These are phyloP conservation scores for Xylaria longipes DNA, from an alignment of 495 filamentous ascomycete genomes.

Conservation along the genomic window DNA sequence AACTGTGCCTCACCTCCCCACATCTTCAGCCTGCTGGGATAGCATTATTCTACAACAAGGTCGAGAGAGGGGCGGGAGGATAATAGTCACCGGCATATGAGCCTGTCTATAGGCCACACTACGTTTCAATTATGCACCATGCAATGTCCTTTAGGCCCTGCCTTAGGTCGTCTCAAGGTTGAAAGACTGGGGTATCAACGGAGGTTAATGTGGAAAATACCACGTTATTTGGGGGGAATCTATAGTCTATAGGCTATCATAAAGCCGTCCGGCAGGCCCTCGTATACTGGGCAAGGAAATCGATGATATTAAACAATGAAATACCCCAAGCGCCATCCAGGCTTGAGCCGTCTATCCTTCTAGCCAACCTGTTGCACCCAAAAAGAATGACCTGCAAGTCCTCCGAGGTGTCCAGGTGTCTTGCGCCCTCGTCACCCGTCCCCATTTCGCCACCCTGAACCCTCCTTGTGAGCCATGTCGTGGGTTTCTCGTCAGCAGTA, in stretches of 20 bases:
- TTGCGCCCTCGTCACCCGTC: constrained; percentile 6
- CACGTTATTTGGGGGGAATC: not conserved
- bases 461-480: not conserved
- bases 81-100: not conserved
- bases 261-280: not conserved
- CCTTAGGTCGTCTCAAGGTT: constrained; percentile 3
- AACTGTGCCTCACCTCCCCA: not conserved
- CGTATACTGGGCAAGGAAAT: not conserved
- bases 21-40: not conserved
- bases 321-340: constrained; percentile 3
- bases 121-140: not conserved
- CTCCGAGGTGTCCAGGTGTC: too few species aligned
- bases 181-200: not conserved
- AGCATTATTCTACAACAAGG: not conserved
- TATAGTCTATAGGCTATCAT: not conserved
- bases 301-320: not conserved
- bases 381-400: not conserved
- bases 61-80: not conserved
- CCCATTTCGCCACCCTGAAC: constrained; percentile 10
- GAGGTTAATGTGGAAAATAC: not conserved
- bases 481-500: constrained; percentile 1
- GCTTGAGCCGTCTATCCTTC: constrained; percentile 18
- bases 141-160: not conserved
- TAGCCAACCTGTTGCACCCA: not conserved
- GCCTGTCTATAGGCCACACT: not conserved